Evolutionary conservation across 108 stramenopile genomes (phyloP).

Genomic region (Epipyxis sp.): DNA sequence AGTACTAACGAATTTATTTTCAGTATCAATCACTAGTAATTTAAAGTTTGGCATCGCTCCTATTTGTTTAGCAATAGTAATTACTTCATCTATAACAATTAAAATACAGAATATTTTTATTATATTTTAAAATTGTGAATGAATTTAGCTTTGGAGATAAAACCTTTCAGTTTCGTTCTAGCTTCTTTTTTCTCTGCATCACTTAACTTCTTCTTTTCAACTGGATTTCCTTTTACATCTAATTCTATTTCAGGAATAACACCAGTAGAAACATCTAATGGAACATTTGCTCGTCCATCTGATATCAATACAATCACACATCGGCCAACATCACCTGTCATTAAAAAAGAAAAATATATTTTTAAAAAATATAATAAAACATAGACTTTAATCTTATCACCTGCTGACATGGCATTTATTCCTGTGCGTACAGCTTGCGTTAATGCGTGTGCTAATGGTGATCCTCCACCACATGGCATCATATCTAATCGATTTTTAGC

Average conservation of each 20-base stretch:
- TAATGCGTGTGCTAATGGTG: slow-evolving; percentile 86
- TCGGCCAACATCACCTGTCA: neutral
- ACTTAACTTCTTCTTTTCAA: slow-evolving; percentile 69
- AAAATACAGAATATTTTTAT: too few relatives aligned
- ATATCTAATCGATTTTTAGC: slow-evolving; percentile 84
- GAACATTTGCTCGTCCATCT: slow-evolving; percentile 93
- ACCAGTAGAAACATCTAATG: slow-evolving; percentile 74
- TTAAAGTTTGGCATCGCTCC: slow-evolving; percentile 79
- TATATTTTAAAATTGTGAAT: too few relatives aligned
- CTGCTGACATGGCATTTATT: slow-evolving; percentile 84
- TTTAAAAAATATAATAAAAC: too few relatives aligned
- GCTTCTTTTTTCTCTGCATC: slow-evolving; percentile 76
- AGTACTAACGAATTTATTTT: slow-evolving; percentile 92
- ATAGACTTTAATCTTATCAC: slow-evolving; percentile 83
- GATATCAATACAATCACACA: slow-evolving; percentile 84
- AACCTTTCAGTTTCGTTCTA: slow-evolving; percentile 78
- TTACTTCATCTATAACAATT: slow-evolving; percentile 89
- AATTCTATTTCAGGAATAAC: slow-evolving; percentile 29
- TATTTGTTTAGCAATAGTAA: slow-evolving; percentile 75
- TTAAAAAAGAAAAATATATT: too few relatives aligned
- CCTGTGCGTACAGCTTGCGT: slow-evolving; percentile 74
- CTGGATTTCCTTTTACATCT: slow-evolving; percentile 60
- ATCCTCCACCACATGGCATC: slow-evolving; percentile 96
- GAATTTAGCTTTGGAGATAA: too few relatives aligned
- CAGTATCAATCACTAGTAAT: slow-evolving; percentile 86